A percentile compares a stretch with the other conserved stretches of the same genome.
Conservation (phyloP, 257 asterid species). For the Cruciata laevipes region DNA sequence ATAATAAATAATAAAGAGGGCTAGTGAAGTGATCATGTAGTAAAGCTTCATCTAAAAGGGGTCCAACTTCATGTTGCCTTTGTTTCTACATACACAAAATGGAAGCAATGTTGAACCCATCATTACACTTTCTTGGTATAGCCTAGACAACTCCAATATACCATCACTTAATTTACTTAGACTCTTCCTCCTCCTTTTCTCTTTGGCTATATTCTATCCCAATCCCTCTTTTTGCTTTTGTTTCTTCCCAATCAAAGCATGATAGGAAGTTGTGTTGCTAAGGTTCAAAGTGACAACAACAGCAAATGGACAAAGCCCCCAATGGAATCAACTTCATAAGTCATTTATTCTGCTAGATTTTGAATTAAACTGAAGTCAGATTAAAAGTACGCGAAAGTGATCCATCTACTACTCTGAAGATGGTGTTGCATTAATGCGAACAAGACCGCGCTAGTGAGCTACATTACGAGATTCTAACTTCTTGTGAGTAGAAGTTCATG, state of each 20-base stretch:
- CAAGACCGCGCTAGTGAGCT: neutral
- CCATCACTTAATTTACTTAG: conserved; percentile 15
- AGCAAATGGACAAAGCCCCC: conserved; percentile 8
- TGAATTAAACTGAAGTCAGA: too few species aligned
- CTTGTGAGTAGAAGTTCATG: neutral
- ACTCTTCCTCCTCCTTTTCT: conserved; percentile 5
- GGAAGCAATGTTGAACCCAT: conserved; percentile 32
- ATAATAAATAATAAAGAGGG: too few species aligned
- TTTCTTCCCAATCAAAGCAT: conserved; percentile 17
- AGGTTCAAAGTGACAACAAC: conserved; percentile 19
- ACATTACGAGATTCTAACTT: neutral
- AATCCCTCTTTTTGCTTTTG: conserved; percentile 17
- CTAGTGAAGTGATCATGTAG: neutral
- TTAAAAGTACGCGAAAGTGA: too few species aligned
- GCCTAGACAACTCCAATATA: conserved; percentile 26
- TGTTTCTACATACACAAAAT: conserved; percentile 10
- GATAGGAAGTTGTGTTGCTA: conserved; percentile 14
- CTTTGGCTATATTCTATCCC: neutral
- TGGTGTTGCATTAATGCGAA: neutral
- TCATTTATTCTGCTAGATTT: too few species aligned
- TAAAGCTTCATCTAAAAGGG: conserved; percentile 4
- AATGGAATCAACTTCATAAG: conserved; percentile 13
- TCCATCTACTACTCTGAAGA: neutral
- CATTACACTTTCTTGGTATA: conserved; percentile 24
- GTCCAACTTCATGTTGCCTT: conserved; percentile 13